These are phyloP conservation scores for Coprinopsis cinerea DNA, from an alignment of 768 basidiomycete species.

Conservation along the genomic window DNA sequence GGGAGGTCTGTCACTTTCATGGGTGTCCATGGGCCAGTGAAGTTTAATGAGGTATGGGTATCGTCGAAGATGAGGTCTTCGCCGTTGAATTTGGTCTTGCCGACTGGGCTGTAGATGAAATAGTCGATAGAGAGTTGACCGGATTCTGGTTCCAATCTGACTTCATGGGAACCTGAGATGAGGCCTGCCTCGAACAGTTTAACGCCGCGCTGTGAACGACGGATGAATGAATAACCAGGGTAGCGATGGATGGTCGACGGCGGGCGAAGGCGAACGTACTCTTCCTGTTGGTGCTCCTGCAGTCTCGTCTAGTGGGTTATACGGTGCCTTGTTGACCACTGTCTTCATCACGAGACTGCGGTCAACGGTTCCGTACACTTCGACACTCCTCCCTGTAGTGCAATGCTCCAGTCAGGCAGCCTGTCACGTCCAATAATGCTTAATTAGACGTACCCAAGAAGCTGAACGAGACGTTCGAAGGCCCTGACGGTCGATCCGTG, in stretches of 20 bases:
- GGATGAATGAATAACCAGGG: not conserved
- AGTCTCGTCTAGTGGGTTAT: not conserved
- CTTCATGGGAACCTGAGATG: not conserved
- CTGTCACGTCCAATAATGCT: not conserved
- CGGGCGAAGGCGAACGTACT: not conserved
- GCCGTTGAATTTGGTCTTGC: constrained; percentile 2
- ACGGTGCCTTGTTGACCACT: not conserved
- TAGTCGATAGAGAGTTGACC: constrained; percentile 9
- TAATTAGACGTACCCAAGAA: not conserved
- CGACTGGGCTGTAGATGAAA: constrained; percentile 3
- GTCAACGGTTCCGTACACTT: constrained; percentile 5
- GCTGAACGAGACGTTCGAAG: not conserved
- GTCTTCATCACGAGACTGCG: not conserved
- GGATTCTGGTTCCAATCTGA: not conserved
- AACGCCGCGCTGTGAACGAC: constrained; percentile 3
- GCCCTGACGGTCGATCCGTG: not conserved
- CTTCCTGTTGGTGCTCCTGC: not conserved
- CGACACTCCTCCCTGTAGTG: constrained; percentile 5
- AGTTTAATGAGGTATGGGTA: constrained; percentile 4
- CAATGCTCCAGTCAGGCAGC: not conserved
- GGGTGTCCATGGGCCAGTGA: constrained; percentile 4
- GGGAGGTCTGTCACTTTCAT: not conserved
- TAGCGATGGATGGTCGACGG: not conserved
- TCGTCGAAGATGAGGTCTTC: constrained; percentile 9
- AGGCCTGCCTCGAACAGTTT: constrained; percentile 5